Base-by-base conservation (phyloP, 495 filamentous ascomycete genomes). In the Cenococcum geophilum region DNA sequence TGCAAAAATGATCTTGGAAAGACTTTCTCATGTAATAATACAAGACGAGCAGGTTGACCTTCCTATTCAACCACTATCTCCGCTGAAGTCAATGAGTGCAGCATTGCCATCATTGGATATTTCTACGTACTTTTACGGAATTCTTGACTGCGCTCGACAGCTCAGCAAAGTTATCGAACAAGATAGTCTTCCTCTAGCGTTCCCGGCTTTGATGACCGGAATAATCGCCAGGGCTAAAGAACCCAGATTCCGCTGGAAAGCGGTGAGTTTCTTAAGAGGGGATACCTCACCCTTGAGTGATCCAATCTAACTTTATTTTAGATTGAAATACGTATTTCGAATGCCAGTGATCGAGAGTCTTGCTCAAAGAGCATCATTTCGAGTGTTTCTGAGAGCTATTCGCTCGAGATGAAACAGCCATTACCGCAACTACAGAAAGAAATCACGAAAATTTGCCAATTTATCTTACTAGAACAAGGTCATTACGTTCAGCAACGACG, bases 91-190 rank as follows among this genome's bases (percentile, higher is more conserved):
- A 32, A 32, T 32, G 49, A 45, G 11, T 45, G 49, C 49, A 8
- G 25, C 49, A 6, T 27, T 52, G 16, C 9, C 49, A 8, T 16
- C 49, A 6, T 23, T 52, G 8, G 16, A 52, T 52, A n/a, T n/a
- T 23, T 25, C 21, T 27, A 52, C 23, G 21, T 52, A 52, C 25
- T 32, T 52, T 25, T 52, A 32, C 8, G 49, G 49, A 2, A 25
- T 52, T 2, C 21, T 52, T 25, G 49, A 52, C 9, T 52, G 49
- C 25, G 23, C 49, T 52, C 49, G 49, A 32, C 49, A 27, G 49
- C 20, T 52, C 10, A 52, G 49, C 20, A 32, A 25, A 32, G 20
- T 52, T 20, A 23, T 52, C 16, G 49, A 27, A 32, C 5, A 6
- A 16, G 49, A 32, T 11, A 16, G 25, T 16, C 49, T 52, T 16